Percentiles rank a stretch among this genome's conserved stretches.
These are phyloP conservation scores for Penicillium alfredii DNA, from an alignment of 495 filamentous ascomycete species.

Conservation along the genomic window DNA sequence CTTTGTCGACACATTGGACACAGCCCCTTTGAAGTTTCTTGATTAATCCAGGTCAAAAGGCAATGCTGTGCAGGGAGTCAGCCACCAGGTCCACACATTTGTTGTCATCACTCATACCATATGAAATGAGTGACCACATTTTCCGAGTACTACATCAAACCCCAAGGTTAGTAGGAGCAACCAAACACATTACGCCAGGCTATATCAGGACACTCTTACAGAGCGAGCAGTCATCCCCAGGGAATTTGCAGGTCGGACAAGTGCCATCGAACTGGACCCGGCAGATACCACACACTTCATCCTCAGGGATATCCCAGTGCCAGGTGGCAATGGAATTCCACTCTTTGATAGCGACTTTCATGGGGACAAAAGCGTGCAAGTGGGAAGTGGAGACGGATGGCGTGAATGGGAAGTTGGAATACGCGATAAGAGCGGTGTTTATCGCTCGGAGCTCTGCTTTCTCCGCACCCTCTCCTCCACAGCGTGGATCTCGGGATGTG, in stretches of 20 bases:
- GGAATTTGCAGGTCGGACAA: constrained; percentile 96
- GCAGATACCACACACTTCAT: constrained; percentile 98
- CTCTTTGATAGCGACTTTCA: constrained; percentile 91
- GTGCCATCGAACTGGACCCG: constrained; percentile 96
- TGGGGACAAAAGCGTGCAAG: too few species aligned
- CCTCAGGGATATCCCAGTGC: constrained; percentile 96
- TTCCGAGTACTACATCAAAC: constrained; percentile 84
- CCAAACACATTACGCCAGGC: too few species aligned
- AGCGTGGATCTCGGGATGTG: too few species aligned
- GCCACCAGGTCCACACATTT: constrained; percentile 6
- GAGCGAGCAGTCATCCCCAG: constrained; percentile 90
- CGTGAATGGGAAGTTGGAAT: background rate
- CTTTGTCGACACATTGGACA: constrained; percentile 98
- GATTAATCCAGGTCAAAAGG: constrained; percentile 90
- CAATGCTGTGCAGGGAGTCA: constrained; percentile 67
- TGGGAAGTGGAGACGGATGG: constrained; percentile 6
- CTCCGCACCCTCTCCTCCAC: constrained; percentile 17
- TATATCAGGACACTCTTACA: too few species aligned
- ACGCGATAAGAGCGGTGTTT: too few species aligned
- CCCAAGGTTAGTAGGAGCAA: too few species aligned
- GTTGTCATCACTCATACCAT: constrained; percentile 57
- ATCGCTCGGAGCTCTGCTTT: too few species aligned
- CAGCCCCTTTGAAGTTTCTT: constrained; percentile 85
- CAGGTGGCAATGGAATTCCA: constrained; percentile 94
- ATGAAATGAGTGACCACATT: constrained; percentile 95